These are phyloP conservation scores for Chaetomium globosum DNA, from an alignment of 2,329 filamentous ascomycete species.

Conservation along the genomic window DNA sequence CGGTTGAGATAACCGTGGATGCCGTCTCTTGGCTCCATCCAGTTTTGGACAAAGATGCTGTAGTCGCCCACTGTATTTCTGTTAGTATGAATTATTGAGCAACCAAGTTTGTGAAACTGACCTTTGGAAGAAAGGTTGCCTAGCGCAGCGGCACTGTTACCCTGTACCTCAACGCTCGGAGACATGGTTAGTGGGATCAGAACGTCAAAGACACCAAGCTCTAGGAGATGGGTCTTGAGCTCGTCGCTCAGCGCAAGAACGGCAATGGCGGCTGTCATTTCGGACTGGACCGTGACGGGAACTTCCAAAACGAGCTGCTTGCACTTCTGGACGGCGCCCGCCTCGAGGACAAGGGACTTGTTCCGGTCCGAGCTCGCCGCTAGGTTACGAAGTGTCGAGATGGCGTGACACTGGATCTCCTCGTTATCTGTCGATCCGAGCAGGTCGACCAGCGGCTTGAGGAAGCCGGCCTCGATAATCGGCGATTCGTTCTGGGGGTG, in stretches of 20 bases:
- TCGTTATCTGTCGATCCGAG: constrained; percentile 96
- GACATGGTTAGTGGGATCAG: constrained; percentile 94
- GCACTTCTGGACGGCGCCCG: constrained; percentile 96
- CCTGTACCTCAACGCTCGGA: constrained; percentile 95
- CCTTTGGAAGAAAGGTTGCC: constrained; percentile 97
- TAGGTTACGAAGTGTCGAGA: constrained; percentile 92
- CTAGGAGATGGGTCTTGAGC: constrained; percentile 86
- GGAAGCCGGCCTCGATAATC: constrained; percentile 95
- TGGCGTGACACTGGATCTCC: constrained; percentile 98
- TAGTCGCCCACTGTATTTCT: constrained; percentile 80
- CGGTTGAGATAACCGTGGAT: constrained; percentile 94
- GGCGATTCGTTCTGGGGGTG: constrained; percentile 97
- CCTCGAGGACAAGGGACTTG: constrained; percentile 95
- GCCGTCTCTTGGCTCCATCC: constrained; percentile 87
- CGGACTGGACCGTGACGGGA: constrained; percentile 90
- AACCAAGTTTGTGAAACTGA: constrained; percentile 42
- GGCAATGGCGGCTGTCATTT: constrained; percentile 99
- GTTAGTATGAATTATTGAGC: constrained; percentile 7
- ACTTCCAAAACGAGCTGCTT: constrained; percentile 94
- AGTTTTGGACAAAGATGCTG: constrained; percentile 91
- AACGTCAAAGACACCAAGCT: constrained; percentile 92
- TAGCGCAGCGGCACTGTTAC: constrained; percentile 93
- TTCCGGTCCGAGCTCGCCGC: constrained; percentile 96
- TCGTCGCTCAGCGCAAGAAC: constrained; percentile 95
- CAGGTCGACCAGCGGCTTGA: constrained; percentile 90